phyloP scores from a whole-genome alignment of 164 flowering plant genomes.

The Hamamelis virginiana region DNA sequence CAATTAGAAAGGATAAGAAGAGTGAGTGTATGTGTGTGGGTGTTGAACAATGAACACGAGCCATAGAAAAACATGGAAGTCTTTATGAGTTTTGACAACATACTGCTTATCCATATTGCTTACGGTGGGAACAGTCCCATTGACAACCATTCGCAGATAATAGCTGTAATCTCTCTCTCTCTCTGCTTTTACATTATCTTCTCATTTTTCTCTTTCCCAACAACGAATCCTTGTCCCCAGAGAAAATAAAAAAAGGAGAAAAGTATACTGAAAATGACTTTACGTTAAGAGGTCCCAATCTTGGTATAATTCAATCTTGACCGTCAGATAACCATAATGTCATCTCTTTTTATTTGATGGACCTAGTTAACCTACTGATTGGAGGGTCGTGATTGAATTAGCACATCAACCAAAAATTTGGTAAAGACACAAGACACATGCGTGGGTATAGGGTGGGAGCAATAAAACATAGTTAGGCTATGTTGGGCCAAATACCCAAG shows the following conservation, averaged over 20 bases:
- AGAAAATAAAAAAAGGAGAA: too few species aligned
- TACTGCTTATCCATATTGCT: slow-evolving; percentile 25
- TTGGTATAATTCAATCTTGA: slow-evolving; percentile 7
- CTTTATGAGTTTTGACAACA: too few species aligned
- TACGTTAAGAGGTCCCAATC: not conserved
- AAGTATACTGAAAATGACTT: slow-evolving; percentile 24
- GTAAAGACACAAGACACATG: too few species aligned
- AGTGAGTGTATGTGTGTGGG: not conserved
- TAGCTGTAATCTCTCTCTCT: too few species aligned
- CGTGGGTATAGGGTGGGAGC: too few species aligned
- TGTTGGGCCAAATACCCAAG: slow-evolving; percentile 16
- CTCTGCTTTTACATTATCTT: slow-evolving; percentile 11
- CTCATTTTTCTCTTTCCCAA: slow-evolving; percentile 5
- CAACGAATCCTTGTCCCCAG: slow-evolving; percentile 13
- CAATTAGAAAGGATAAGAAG: not conserved
- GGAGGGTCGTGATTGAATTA: too few species aligned
- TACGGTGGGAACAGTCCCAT: not conserved
- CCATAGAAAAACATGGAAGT: not conserved
- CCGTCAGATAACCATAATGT: slow-evolving; percentile 2
- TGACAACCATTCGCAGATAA: slow-evolving; percentile 9
- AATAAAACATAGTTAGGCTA: too few species aligned
- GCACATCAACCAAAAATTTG: too few species aligned
- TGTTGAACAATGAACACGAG: not conserved
- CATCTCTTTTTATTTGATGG: slow-evolving; percentile 15
- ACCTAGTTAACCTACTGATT: too few species aligned